Percentiles rank a stretch among this genome's conserved stretches.
Evolutionary conservation across 768 basidiomycete species (phyloP).

Genomic region (Phanerodontia chrysosporium): DNA sequence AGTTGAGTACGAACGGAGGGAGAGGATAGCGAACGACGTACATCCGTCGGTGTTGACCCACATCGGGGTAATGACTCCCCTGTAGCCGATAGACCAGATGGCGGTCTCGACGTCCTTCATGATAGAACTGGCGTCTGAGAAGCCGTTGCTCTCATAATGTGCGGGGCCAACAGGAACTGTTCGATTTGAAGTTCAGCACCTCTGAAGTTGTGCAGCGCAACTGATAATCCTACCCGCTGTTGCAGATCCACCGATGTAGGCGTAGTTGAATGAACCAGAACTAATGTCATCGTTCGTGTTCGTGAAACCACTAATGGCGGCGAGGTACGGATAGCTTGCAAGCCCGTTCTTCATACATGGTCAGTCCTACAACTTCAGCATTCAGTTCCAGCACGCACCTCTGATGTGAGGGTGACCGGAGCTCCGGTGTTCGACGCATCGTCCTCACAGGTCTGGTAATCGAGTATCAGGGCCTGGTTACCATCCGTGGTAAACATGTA

Average conservation of each 20-base stretch:
- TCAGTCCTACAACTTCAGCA: neutral
- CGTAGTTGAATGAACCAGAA: slow-evolving; percentile 5
- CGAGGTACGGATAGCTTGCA: neutral
- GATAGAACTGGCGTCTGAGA: slow-evolving; percentile 8
- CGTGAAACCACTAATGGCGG: slow-evolving; percentile 1
- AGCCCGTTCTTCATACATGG: slow-evolving; percentile 4
- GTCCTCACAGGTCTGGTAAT: neutral
- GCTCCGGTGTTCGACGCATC: neutral
- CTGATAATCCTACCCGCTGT: neutral
- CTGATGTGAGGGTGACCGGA: neutral
- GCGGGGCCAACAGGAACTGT: neutral
- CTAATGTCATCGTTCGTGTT: neutral
- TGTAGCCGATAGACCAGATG: slow-evolving; percentile 11
- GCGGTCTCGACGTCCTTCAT: slow-evolving; percentile 14
- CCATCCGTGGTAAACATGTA: neutral
- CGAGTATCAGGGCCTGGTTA: neutral
- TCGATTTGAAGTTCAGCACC: neutral
- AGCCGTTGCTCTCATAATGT: slow-evolving; percentile 5
- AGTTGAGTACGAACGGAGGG: neutral
- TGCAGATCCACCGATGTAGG: neutral
- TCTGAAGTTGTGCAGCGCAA: neutral
- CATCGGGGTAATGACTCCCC: slow-evolving; percentile 1
- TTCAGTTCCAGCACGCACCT: neutral
- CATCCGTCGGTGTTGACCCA: slow-evolving; percentile 21
- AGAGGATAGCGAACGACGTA: too few relatives aligned